Conservation (phyloP, 2,329 filamentous ascomycete genomes). For the Amauroascus niger region DNA sequence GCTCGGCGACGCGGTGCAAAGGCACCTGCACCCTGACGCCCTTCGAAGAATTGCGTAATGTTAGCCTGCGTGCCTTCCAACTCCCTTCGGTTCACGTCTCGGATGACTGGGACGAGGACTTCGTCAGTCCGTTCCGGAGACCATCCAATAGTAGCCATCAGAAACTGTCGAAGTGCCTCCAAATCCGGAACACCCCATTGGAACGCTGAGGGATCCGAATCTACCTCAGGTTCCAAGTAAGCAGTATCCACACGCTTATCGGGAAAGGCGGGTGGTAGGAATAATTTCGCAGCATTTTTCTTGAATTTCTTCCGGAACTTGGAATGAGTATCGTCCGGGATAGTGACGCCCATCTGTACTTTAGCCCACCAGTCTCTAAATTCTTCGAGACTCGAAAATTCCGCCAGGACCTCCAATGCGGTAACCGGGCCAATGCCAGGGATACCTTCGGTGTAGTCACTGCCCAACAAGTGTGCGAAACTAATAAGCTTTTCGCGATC, state of each 20-base stretch:
- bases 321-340: slow-evolving; percentile 46
- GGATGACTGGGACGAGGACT: slow-evolving; percentile 86
- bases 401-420: slow-evolving; percentile 84
- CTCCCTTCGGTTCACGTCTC: slow-evolving; percentile 84
- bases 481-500: slow-evolving; percentile 79
- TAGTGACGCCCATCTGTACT: slow-evolving; percentile 60
- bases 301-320: slow-evolving; percentile 79
- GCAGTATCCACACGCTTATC: slow-evolving; percentile 67
- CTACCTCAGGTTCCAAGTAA: slow-evolving; percentile 79
- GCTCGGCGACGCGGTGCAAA: slow-evolving; percentile 61
- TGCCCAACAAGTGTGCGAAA: slow-evolving; percentile 81
- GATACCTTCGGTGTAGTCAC: slow-evolving; percentile 89
- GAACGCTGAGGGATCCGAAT: slow-evolving; percentile 65
- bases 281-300: slow-evolving; percentile 73
- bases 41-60: slow-evolving; percentile 85
- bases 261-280: slow-evolving; percentile 72
- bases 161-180: slow-evolving; percentile 68
- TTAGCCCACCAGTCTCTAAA: slow-evolving; percentile 84
- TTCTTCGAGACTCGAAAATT: slow-evolving; percentile 63
- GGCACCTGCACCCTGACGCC: slow-evolving; percentile 47
- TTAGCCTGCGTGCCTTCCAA: slow-evolving; percentile 90
- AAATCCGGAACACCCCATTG: slow-evolving; percentile 95
- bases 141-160: slow-evolving; percentile 93
- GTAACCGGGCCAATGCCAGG: slow-evolving; percentile 88
- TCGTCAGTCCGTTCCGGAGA: slow-evolving; percentile 85